phyloP scores from a whole-genome alignment of 1,284 basidiomycete species.

The Cryptococcus deneoformans region DNA sequence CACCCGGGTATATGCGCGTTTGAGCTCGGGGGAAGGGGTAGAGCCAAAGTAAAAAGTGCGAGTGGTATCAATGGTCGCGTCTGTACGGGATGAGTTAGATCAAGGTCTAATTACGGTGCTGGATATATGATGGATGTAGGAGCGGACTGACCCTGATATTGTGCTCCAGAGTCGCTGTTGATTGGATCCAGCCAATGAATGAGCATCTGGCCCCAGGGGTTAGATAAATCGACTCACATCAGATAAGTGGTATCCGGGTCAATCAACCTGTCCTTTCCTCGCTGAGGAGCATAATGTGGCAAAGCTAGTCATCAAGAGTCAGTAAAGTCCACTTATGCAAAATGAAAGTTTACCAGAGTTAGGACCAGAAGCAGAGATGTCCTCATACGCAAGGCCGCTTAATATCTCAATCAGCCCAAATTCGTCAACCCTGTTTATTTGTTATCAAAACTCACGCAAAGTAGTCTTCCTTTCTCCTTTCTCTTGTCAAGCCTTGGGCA shows the following conservation, averaged over 20 bases:
- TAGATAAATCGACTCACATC: constrained; percentile 60
- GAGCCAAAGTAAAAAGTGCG: constrained; percentile 78
- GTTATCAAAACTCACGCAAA: constrained; percentile 56
- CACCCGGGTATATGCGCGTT: constrained; percentile 89
- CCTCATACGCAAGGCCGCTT: constrained; percentile 82
- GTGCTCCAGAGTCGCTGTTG: constrained; percentile 78
- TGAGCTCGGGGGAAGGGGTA: constrained; percentile 68
- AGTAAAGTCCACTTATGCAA: not conserved
- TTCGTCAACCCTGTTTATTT: not conserved
- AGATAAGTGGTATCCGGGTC: constrained; percentile 78
- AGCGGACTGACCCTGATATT: constrained; percentile 57
- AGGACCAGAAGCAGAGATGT: constrained; percentile 84
- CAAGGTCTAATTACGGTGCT: constrained; percentile 11
- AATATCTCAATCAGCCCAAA: not conserved
- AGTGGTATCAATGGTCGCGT: constrained; percentile 92
- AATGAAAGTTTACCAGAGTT: constrained; percentile 57
- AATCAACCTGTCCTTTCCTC: constrained; percentile 67
- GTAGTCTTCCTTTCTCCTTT: constrained; percentile 66
- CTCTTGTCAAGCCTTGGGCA: constrained; percentile 75
- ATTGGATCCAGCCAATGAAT: constrained; percentile 7
- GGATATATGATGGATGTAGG: not conserved
- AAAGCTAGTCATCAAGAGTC: constrained; percentile 56
- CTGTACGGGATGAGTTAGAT: constrained; percentile 40
- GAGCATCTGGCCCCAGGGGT: not conserved
- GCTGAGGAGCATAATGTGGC: constrained; percentile 85